These are phyloP conservation scores for Hemisphaericaspora nanyangensis DNA, from an alignment of 805 yeast species.

Conservation along the genomic window DNA sequence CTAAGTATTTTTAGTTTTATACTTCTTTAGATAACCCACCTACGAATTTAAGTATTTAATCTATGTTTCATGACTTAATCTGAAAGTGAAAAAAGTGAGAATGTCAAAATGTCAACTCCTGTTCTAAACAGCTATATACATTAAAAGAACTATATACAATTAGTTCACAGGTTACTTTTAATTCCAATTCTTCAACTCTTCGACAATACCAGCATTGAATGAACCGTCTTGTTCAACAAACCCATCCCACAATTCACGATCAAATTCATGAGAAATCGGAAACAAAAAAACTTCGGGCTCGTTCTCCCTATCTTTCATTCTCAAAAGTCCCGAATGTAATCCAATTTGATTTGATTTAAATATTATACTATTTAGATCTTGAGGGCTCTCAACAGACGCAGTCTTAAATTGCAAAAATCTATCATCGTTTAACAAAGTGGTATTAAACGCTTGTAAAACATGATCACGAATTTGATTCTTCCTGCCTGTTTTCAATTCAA, in stretches of 20 bases:
- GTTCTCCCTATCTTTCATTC: not conserved
- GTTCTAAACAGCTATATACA: too few relatives aligned
- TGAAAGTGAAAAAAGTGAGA: too few relatives aligned
- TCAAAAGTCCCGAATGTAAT: conserved; percentile 16
- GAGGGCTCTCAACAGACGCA: not conserved
- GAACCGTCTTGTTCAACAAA: conserved; percentile 9
- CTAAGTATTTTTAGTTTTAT: too few relatives aligned
- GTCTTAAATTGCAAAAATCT: conserved; percentile 16
- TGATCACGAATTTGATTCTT: conserved; percentile 26
- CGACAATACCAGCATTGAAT: conserved; percentile 7
- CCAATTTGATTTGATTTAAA: conserved; percentile 21
- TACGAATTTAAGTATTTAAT: too few relatives aligned
- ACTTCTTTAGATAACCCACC: too few relatives aligned
- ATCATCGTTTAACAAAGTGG: conserved; percentile 21
- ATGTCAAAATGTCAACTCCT: too few relatives aligned
- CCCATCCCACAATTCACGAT: conserved; percentile 12
- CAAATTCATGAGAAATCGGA: conserved; percentile 6
- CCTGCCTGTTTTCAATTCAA: conserved; percentile 20
- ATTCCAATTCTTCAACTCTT: conserved; percentile 6
- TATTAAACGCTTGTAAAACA: conserved; percentile 14
- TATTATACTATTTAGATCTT: conserved; percentile 11
- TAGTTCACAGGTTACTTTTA: too few relatives aligned
- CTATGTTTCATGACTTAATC: too few relatives aligned
- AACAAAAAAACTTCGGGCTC: conserved; percentile 3
- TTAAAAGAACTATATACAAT: too few relatives aligned